Conservation (phyloP, 2,329 filamentous ascomycete species). For the Talaromyces sp. region DNA sequence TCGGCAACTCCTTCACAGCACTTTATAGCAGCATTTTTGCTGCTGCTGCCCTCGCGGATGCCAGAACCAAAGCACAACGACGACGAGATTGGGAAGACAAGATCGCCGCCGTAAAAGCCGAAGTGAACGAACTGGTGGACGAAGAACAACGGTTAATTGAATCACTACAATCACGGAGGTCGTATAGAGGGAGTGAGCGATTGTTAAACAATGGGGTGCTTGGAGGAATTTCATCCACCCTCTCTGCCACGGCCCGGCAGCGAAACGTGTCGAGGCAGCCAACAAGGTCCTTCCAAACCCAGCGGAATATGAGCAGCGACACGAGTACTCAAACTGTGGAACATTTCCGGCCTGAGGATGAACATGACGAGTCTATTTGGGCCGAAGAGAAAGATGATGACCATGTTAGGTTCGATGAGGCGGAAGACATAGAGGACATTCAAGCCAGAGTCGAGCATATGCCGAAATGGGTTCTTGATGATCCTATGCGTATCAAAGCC, state of each 20-base stretch:
- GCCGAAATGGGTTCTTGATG: constrained; percentile 32
- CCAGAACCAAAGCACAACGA: constrained; percentile 42
- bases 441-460: constrained; percentile 19
- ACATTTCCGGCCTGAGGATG: constrained; percentile 4
- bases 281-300: constrained; percentile 23
- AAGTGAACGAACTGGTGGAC: constrained; percentile 42
- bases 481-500: constrained; percentile 37
- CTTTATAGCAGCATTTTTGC: constrained; percentile 50
- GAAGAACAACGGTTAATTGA: constrained; percentile 42
- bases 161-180: constrained; percentile 32
- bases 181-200: constrained; percentile 18
- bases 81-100: constrained; percentile 46
- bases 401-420: constrained; percentile 9
- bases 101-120: constrained; percentile 47
- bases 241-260: constrained; percentile 11
- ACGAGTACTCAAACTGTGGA: constrained; percentile 13
- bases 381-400: constrained; percentile 1
- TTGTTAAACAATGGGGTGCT: constrained; percentile 28
- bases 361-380: neutral
- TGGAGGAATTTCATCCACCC: constrained; percentile 22
- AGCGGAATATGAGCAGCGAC: constrained; percentile 8
- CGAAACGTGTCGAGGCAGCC: constrained; percentile 14
- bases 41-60: constrained; percentile 45
- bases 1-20: constrained; percentile 48
- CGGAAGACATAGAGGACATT: constrained; percentile 18